Conservation (phyloP, 2,329 filamentous ascomycete genomes). For the Microcyclospora pomicola region DNA sequence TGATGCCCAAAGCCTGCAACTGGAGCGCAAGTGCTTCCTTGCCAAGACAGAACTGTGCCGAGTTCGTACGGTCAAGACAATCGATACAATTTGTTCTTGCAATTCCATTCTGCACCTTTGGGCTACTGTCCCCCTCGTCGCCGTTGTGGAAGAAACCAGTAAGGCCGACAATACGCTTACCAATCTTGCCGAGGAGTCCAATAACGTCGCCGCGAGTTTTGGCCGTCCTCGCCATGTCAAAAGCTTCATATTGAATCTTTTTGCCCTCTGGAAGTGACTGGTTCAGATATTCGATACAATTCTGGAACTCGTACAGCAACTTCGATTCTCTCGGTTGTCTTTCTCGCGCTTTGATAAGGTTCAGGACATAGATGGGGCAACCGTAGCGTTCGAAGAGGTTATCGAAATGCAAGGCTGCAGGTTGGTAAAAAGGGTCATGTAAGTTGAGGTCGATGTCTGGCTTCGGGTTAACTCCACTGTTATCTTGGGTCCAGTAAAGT, state of each 20-base stretch:
- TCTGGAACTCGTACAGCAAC: slow-evolving; percentile 71
- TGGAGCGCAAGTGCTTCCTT: slow-evolving; percentile 88
- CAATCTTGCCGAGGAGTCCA: slow-evolving; percentile 75
- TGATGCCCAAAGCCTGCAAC: slow-evolving; percentile 78
- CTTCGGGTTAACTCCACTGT: slow-evolving; percentile 85
- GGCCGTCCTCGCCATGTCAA: slow-evolving; percentile 94
- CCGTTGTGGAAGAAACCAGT: slow-evolving; percentile 96
- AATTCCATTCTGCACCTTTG: slow-evolving; percentile 75
- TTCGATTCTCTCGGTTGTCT: slow-evolving; percentile 84
- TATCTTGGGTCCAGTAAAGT: slow-evolving; percentile 94
- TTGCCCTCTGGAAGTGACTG: slow-evolving; percentile 75
- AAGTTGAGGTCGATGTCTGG: slow-evolving; percentile 91
- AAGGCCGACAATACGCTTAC: slow-evolving; percentile 67
- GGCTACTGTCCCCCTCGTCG: slow-evolving; percentile 49
- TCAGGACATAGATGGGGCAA: slow-evolving; percentile 78
- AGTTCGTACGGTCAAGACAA: slow-evolving; percentile 91
- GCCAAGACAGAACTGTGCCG: slow-evolving; percentile 93
- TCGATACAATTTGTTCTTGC: slow-evolving; percentile 97
- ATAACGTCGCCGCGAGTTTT: slow-evolving; percentile 91
- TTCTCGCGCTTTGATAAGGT: slow-evolving; percentile 76
- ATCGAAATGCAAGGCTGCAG: slow-evolving; percentile 88
- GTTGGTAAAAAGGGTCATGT: slow-evolving; percentile 90
- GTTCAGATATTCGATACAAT: slow-evolving; percentile 81
- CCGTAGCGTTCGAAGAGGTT: slow-evolving; percentile 89
- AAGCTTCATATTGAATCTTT: slow-evolving; percentile 85